Percentiles rank a stretch among this genome's conserved stretches.
phyloP scores from a whole-genome alignment of 1,284 basidiomycete species.

The Bjerkandera adusta region DNA sequence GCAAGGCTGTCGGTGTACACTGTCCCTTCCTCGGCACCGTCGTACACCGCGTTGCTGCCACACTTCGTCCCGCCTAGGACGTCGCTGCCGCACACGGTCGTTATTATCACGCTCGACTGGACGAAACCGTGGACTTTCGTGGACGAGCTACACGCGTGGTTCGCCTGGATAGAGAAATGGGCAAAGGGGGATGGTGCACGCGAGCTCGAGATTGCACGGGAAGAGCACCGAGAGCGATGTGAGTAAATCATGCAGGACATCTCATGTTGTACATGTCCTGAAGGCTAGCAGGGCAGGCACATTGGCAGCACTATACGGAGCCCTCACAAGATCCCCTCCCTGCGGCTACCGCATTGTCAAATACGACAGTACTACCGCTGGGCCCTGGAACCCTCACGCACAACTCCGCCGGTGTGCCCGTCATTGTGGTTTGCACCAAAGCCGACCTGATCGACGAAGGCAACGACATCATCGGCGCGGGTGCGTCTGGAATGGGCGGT shows the following conservation, averaged over 20 bases:
- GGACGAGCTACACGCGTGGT: slow-evolving; percentile 85
- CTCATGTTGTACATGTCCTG: slow-evolving; percentile 10
- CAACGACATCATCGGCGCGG: slow-evolving; percentile 67
- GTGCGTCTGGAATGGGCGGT: slow-evolving; percentile 70
- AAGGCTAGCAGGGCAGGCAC: slow-evolving; percentile 85
- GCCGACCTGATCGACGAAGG: slow-evolving; percentile 84
- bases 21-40: slow-evolving; percentile 75
- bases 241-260: slow-evolving; percentile 33
- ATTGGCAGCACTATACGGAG: slow-evolving; percentile 88
- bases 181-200: slow-evolving; percentile 64
- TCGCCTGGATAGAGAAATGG: slow-evolving; percentile 84
- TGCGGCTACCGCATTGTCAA: slow-evolving; percentile 53
- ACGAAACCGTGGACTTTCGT: slow-evolving; percentile 90
- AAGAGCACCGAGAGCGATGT: slow-evolving; percentile 85
- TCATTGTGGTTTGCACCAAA: slow-evolving; percentile 91
- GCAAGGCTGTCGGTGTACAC: slow-evolving; percentile 88
- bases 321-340: slow-evolving; percentile 66
- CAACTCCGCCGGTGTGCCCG: slow-evolving; percentile 81
- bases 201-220: slow-evolving; percentile 66
- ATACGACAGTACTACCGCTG: slow-evolving; percentile 68
- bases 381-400: slow-evolving; percentile 80
- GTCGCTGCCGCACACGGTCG: slow-evolving; percentile 74
- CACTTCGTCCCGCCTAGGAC: slow-evolving; percentile 77
- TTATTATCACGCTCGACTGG: slow-evolving; percentile 94
- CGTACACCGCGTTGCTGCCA: slow-evolving; percentile 78